These are phyloP conservation scores for Epichloe brachyelytri DNA, from an alignment of 2,329 filamentous ascomycete genomes.

Conservation along the genomic window DNA sequence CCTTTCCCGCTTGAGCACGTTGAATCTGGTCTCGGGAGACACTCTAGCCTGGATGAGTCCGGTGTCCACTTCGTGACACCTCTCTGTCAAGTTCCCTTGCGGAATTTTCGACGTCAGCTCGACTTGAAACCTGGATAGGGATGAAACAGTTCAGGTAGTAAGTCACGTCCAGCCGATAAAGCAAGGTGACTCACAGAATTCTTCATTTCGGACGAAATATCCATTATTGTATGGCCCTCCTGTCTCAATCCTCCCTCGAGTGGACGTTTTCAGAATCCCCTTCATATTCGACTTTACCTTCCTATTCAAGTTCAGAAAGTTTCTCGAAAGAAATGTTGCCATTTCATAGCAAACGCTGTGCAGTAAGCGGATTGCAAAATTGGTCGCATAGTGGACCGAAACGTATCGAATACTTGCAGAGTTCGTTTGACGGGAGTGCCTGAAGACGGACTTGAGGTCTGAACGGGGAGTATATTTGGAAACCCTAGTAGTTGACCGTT, in stretches of 20 bases:
- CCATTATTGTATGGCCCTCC: neutral
- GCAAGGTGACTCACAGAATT: neutral
- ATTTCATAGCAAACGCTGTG: neutral
- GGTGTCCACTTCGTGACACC: neutral
- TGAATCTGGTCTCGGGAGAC: neutral
- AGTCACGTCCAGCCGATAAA: neutral
- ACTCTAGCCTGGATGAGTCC: neutral
- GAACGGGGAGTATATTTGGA: too few relatives aligned
- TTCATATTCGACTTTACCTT: neutral
- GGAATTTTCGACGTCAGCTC: neutral
- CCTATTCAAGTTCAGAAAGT: neutral
- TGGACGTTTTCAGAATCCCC: neutral
- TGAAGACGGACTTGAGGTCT: neutral
- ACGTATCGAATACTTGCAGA: neutral
- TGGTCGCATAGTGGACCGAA: neutral
- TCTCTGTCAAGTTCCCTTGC: neutral
- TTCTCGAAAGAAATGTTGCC: neutral
- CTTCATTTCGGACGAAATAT: neutral
- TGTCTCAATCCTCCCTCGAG: neutral
- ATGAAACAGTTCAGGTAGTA: too few relatives aligned
- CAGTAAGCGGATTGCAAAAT: neutral
- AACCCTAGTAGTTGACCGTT: too few relatives aligned
- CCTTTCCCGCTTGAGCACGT: neutral
- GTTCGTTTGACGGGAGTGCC: neutral
- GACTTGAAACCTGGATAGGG: neutral